These are phyloP conservation scores for Clitocybe nebularis DNA, from an alignment of 1,284 basidiomycete genomes.

Conservation along the genomic window DNA sequence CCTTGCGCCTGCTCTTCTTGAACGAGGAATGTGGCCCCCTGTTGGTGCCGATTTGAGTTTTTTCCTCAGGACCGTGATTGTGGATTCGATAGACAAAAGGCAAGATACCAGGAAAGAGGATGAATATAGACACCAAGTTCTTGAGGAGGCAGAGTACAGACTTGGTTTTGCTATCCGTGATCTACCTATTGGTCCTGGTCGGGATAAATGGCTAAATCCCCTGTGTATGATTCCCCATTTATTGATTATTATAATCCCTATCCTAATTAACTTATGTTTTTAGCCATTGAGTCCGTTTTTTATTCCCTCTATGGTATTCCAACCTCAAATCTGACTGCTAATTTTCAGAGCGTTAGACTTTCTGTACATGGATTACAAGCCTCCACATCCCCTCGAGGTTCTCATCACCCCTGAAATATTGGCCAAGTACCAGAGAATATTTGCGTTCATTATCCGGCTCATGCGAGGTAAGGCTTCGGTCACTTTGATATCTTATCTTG, in stretches of 20 bases:
- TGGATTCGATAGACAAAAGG: conserved; percentile 60
- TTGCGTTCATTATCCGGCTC: conserved; percentile 74
- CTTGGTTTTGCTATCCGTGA: conserved; percentile 81
- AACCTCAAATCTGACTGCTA: conserved; percentile 13
- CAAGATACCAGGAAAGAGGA: conserved; percentile 19
- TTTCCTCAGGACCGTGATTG: conserved; percentile 73
- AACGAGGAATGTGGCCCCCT: conserved; percentile 78
- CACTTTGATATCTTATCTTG: not conserved
- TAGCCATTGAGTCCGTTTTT: conserved; percentile 56
- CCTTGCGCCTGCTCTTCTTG: conserved; percentile 65
- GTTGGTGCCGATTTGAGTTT: conserved; percentile 81
- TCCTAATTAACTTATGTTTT: conserved; percentile 10
- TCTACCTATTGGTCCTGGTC: conserved; percentile 56
- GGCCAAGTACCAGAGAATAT: conserved; percentile 81
- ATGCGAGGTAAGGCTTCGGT: conserved; percentile 53
- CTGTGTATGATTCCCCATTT: conserved; percentile 49
- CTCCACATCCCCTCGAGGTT: conserved; percentile 66
- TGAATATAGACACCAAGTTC: conserved; percentile 27
- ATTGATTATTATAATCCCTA: conserved; percentile 5
- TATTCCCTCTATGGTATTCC: not conserved
- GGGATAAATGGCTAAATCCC: conserved; percentile 77
- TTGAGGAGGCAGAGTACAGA: conserved; percentile 69
- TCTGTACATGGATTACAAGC: conserved; percentile 81
- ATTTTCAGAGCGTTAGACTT: conserved; percentile 76
- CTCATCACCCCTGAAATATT: conserved; percentile 67